Evolutionary conservation across 495 filamentous ascomycete species (phyloP), one percentile per base, ranked within the genome.

Genomic region (Podospora anserina): DNA sequence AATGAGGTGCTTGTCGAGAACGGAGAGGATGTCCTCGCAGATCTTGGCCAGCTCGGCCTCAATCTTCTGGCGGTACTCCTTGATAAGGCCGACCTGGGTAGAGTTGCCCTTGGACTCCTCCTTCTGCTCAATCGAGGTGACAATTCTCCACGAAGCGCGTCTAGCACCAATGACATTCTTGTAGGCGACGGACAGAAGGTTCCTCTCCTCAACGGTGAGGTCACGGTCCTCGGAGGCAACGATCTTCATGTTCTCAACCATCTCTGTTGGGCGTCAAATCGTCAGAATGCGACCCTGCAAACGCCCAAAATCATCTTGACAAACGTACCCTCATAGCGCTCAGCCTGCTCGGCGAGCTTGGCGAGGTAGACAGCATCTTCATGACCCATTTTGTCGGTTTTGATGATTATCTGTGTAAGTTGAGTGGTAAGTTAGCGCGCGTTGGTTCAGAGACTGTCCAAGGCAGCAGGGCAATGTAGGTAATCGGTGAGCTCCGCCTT

Each of bases 221-320:
- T 98, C 96, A 83, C 94, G 93, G 81, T 97, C 91, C 79, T 94
- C 92, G 68, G 92, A 94, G 74, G 95, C 95, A 76, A 99, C 96
- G 74, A 91, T 89, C 89, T 99, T 99, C 95, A 99, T 99, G 90
- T 98, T 97, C 87, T 98, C 96, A 70, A 99, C 95, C 95, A 99
- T 99, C 82, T 99, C 95, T 99, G 83, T 65, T 60, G 19, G 68
- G 65, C 57, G 59, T 62, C 26, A 39, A 68, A 66, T 66, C 58
- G 76, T 79, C 70, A 75, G 75, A 61, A 49, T 39, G 18, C 32
- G 61, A 63, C 27, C 16, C 59, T 32, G 1, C 32, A 18, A 49
- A 19, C 11, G 9, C n/a, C 30, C 27, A 28, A 11, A 23, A 28
- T 49, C n/a, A n/a, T 1, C 13, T 49, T 18, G 61, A 44, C 32